Evolutionary conservation across 805 yeast species (phyloP).

Genomic region (Yarrowia sp.): DNA sequence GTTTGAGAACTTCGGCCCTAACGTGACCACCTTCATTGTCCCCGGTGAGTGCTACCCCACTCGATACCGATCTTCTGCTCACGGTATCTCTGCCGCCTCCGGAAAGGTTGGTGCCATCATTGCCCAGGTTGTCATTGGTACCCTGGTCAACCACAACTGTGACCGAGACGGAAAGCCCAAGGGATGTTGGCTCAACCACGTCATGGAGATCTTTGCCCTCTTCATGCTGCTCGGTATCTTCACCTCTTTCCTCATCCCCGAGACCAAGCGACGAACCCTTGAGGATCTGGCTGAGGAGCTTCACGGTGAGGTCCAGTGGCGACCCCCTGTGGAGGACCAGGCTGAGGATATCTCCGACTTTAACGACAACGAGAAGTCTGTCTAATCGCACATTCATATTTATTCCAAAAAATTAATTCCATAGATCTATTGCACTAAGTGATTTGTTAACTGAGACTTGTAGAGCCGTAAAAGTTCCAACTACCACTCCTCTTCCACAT

Average conservation of each 20-base stretch:
- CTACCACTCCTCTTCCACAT: not conserved
- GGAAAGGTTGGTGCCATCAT: constrained; percentile 72
- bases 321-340: constrained; percentile 22
- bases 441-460: not conserved
- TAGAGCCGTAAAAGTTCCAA: not conserved
- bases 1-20: constrained; percentile 73
- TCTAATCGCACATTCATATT: constrained; percentile 23
- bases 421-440: constrained; percentile 27
- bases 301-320: constrained; percentile 67
- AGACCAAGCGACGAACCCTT: constrained; percentile 88
- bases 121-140: constrained; percentile 60
- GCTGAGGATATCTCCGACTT: constrained; percentile 20
- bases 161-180: constrained; percentile 58
- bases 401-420: constrained; percentile 30
- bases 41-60: constrained; percentile 75
- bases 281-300: constrained; percentile 82
- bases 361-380: constrained; percentile 30
- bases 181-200: constrained; percentile 84
- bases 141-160: constrained; percentile 81
- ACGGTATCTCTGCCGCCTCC: constrained; percentile 68
- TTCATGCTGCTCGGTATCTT: constrained; percentile 85
- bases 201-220: constrained; percentile 90
- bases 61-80: constrained; percentile 69
- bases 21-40: constrained; percentile 66
- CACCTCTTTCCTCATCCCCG: constrained; percentile 76